phyloP scores from a whole-genome alignment of 2,329 filamentous ascomycete species.

The Remersonia thermophila region DNA sequence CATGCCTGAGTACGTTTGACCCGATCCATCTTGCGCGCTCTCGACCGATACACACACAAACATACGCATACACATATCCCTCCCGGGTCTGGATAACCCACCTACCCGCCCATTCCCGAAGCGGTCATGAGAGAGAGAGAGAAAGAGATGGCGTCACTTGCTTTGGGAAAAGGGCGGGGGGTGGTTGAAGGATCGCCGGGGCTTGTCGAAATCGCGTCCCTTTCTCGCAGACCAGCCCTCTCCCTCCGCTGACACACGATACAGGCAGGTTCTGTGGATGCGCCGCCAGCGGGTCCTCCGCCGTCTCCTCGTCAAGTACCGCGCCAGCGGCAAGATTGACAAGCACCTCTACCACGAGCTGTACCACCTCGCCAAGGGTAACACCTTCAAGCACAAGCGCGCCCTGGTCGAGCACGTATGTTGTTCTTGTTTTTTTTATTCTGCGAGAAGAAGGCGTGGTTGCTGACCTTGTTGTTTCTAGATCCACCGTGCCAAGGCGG shows the following conservation, averaged over 20 bases:
- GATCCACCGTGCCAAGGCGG: conserved; percentile 99
- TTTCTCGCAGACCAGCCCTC: too few species aligned
- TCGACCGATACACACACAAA: neutral
- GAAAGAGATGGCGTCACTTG: too few species aligned
- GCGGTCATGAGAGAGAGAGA: too few species aligned
- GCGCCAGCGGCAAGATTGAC: conserved; percentile 99
- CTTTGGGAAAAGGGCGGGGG: neutral
- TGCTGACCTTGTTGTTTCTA: conserved; percentile 28
- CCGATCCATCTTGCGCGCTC: neutral
- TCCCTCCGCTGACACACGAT: conserved; percentile 19
- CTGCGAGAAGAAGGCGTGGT: neutral
- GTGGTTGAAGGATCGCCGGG: conserved; percentile 2
- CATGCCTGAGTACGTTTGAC: conserved; percentile 80
- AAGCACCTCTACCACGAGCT: conserved; percentile 99
- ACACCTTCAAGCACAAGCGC: conserved; percentile 99
- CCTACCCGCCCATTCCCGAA: too few species aligned
- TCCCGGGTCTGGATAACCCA: conserved; percentile 2
- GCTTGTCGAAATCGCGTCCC: too few species aligned
- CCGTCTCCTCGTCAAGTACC: conserved; percentile 98
- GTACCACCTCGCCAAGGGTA: conserved; percentile 99
- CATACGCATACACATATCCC: too few species aligned
- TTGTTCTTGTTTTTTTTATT: conserved; percentile 21
- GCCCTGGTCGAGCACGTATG: conserved; percentile 99
- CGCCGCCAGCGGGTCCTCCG: conserved; percentile 98
- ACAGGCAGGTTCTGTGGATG: conserved; percentile 97